Evolutionary conservation across 140 eudicot species (phyloP).

Genomic region (Flaveria floridana): DNA sequence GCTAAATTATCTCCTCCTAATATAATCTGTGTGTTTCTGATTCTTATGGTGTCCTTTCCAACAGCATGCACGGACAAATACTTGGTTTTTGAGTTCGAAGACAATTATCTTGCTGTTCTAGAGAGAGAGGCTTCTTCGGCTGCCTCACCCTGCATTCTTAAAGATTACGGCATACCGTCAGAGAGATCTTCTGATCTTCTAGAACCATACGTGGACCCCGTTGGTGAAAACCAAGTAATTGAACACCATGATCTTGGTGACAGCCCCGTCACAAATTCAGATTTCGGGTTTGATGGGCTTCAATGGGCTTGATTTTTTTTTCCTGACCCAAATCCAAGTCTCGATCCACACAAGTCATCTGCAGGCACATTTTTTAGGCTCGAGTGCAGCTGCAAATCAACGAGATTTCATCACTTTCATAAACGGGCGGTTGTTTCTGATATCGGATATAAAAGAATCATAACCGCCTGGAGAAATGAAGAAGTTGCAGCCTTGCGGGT

Average conservation of each 20-base stretch:
- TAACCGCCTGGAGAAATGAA: constrained; percentile 12
- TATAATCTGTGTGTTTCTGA: neutral
- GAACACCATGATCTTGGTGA: constrained; percentile 61
- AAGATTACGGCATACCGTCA: constrained; percentile 79
- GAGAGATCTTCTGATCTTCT: constrained; percentile 79
- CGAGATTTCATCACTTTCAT: constrained; percentile 10
- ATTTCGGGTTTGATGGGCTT: constrained; percentile 78
- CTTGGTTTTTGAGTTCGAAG: constrained; percentile 88
- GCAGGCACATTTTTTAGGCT: constrained; percentile 41
- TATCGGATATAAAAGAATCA: constrained; percentile 12
- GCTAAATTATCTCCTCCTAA: neutral
- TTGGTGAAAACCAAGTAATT: constrained; percentile 36
- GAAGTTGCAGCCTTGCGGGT: constrained; percentile 20
- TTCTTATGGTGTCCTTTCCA: constrained; percentile 19
- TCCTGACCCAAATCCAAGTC: constrained; percentile 2
- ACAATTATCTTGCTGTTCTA: constrained; percentile 70
- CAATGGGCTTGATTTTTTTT: constrained; percentile 62
- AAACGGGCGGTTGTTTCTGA: constrained; percentile 14
- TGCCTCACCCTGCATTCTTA: constrained; percentile 66
- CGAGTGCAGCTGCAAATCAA: constrained; percentile 24
- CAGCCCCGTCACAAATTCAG: constrained; percentile 64
- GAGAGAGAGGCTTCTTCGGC: constrained; percentile 66
- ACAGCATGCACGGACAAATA: constrained; percentile 86
- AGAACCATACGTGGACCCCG: constrained; percentile 59
- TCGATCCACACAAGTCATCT: constrained; percentile 20